These are phyloP conservation scores for Backusella westeae DNA, from an alignment of 192 early-diverging fungal genomes.

Conservation along the genomic window DNA sequence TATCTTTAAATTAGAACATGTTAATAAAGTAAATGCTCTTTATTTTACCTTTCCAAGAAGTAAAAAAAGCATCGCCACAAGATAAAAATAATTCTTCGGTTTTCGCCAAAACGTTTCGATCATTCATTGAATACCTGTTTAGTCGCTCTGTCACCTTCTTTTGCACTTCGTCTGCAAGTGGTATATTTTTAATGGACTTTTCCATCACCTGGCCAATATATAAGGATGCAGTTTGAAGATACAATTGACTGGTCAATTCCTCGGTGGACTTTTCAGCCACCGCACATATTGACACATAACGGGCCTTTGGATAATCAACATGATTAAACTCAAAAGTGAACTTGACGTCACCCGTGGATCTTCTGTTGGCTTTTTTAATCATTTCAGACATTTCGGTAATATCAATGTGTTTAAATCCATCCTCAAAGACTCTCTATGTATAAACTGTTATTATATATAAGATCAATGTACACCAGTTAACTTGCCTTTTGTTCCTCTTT, in stretches of 20 bases:
- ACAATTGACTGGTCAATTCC: not conserved
- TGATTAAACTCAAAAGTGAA: not conserved
- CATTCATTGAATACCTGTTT: not conserved
- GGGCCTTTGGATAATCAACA: not conserved
- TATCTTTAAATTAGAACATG: not conserved
- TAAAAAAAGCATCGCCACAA: conserved; percentile 8
- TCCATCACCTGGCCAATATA: not conserved
- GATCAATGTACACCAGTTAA: not conserved
- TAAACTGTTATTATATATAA: not conserved
- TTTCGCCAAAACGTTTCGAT: not conserved
- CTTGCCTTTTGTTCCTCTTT: conserved; percentile 2
- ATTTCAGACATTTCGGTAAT: conserved; percentile 7
- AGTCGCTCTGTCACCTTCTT: not conserved
- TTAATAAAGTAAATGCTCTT: not conserved
- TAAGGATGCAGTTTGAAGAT: not conserved
- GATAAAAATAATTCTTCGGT: not conserved
- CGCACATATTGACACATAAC: conserved; percentile 6
- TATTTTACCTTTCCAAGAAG: conserved; percentile 4
- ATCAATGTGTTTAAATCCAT: conserved; percentile 17
- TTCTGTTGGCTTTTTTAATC: not conserved
- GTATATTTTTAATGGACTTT: not conserved
- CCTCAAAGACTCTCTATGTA: not conserved
- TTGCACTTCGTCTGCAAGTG: not conserved
- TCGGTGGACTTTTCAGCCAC: conserved; percentile 2
- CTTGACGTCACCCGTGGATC: not conserved